phyloP scores from a whole-genome alignment of 495 filamentous ascomycete genomes.

The Gamarada debralockiae region DNA sequence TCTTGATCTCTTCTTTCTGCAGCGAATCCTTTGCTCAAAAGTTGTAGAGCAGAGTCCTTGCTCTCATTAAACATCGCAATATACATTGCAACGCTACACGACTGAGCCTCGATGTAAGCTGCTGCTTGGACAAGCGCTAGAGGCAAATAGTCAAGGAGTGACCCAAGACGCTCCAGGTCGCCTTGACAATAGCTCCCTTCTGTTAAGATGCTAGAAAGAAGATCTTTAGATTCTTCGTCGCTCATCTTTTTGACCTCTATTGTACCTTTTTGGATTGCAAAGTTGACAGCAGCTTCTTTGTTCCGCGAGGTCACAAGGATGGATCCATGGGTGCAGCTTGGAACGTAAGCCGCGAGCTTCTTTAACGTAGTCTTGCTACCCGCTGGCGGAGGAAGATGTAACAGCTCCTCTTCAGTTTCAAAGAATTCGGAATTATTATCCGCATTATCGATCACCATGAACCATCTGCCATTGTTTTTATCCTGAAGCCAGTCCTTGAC shows the following conservation, averaged over 20 bases:
- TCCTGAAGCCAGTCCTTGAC: constrained; percentile 35
- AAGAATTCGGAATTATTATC: constrained; percentile 34
- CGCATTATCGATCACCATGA: constrained; percentile 42
- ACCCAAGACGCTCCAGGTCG: not conserved
- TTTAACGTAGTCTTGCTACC: not conserved
- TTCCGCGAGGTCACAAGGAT: constrained; percentile 35
- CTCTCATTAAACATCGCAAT: not conserved
- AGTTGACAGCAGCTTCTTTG: constrained; percentile 22
- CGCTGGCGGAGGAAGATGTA: too few relatives aligned
- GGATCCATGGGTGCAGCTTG: constrained; percentile 34
- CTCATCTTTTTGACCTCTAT: not conserved
- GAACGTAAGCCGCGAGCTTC: constrained; percentile 27
- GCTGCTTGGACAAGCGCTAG: not conserved
- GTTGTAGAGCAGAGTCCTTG: not conserved
- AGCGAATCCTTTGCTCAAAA: not conserved
- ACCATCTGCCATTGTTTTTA: constrained; percentile 34
- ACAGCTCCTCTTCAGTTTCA: too few relatives aligned
- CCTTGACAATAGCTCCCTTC: not conserved
- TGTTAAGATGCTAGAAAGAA: not conserved
- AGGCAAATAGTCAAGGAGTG: not conserved
- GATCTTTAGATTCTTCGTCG: not conserved
- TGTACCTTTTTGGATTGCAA: not conserved
- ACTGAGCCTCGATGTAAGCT: not conserved
- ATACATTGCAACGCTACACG: not conserved
- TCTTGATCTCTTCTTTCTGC: constrained; percentile 32